phyloP scores from a whole-genome alignment of 2,329 filamentous ascomycete genomes.

The Penicillium sp. region DNA sequence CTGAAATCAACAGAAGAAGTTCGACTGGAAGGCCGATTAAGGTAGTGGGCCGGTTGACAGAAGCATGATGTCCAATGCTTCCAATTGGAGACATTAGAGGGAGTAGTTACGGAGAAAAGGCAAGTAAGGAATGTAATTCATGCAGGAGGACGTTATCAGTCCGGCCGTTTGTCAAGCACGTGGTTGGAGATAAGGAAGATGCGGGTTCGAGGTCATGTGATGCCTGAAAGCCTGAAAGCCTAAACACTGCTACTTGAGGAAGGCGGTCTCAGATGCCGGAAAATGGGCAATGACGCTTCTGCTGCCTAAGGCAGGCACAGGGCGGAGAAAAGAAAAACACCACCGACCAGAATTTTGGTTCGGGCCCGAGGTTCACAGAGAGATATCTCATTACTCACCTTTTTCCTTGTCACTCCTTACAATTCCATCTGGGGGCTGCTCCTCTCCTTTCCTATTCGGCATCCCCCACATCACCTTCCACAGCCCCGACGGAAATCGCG shows the following conservation, averaged over 20 bases:
- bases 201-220: background rate
- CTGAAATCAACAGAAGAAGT: background rate
- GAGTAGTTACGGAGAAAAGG: background rate
- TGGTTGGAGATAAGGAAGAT: background rate
- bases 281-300: background rate
- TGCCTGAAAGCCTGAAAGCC: background rate
- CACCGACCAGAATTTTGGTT: slow-evolving; percentile 33
- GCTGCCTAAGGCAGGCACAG: background rate
- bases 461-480: slow-evolving; percentile 26
- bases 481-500: slow-evolving; percentile 24
- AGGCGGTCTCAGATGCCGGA: background rate
- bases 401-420: slow-evolving; percentile 19
- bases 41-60: background rate
- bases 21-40: background rate
- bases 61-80: background rate
- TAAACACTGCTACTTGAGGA: background rate
- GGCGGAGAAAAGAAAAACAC: slow-evolving; percentile 31
- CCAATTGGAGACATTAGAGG: background rate
- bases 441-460: slow-evolving; percentile 11
- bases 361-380: slow-evolving; percentile 10
- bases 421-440: slow-evolving; percentile 15
- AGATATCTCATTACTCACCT: background rate
- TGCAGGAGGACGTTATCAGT: background rate
- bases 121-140: background rate
- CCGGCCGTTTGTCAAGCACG: background rate